Base-by-base conservation (phyloP, 2,329 filamentous ascomycete genomes). In the Fusarium marasasianum region DNA sequence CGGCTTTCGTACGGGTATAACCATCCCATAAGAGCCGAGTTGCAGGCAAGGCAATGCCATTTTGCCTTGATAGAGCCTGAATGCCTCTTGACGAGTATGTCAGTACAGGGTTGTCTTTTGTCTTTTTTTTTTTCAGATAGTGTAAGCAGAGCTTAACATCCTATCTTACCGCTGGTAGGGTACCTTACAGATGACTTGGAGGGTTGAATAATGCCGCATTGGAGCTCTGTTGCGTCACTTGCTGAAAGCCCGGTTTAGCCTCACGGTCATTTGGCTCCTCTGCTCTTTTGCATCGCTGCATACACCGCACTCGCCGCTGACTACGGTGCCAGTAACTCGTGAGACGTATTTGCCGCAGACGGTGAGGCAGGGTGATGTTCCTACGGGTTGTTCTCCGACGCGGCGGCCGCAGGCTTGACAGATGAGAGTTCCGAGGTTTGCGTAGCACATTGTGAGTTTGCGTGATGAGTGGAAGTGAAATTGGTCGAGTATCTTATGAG, bases 341-440 rank as follows among this genome's bases (percentile, higher is more conserved):
- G 76, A 79, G 59, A 79, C 69, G 53, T 76, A 79, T 72, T 78
- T 79, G 44, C 77, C 77, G 61, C 77, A 79, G 54, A 66, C 74
- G 29, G 68, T 38, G 54, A 69, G 54, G 60, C 77, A 79, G 22
- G 75, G 74, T 37, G 77, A 72, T 37, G 71, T 76, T 55, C 77
- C 77, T 29, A 73, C 47, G 33, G 73, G 66, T 31, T 76, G 71
- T 44, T 79, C 77, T 37, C 76, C 73, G 14, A 79, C 72, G 18
- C 73, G 74, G 11, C 76, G 75, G 47, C 66, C 67, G 63, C 77
- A 79, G 26, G 59, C 63, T 29, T 63, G 48, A 64, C 77, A 79
- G 60, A 76, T 41, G 54, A 78, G 63, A 48, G 67, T 78, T 37
- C 75, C 74, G 33, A 79, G 66, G 51, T 78, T 71, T 48, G 72